Base-by-base conservation (phyloP, 306 rosid genomes). In the Quercus gilva region DNA sequence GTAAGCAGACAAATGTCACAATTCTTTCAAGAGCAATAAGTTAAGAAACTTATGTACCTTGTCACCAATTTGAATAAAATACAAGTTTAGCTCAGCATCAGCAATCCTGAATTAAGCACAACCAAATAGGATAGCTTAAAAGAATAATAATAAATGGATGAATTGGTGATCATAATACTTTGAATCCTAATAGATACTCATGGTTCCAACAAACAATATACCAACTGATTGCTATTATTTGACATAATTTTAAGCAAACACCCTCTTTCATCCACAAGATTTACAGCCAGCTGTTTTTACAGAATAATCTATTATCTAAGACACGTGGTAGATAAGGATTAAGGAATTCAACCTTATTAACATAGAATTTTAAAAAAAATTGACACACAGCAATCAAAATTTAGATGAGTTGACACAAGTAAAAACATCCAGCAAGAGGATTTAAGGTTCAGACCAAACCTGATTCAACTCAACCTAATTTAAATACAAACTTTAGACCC, bases 41-140 rank as follows among this genome's bases (percentile, higher is more conserved):
- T 59, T 57, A 77, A 53, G 67, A 77, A 45, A 75, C n/a, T 33
- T 25, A 77, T 35, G 53, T 83, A 95, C 99, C 98, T 91, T 91
- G 84, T 93, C 97, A 59, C 96, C 96, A 87, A 93, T 88, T 33
- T 93, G 92, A 80, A 95, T 93, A 84, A 90, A 93, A 80, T 86
- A 90, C 85, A 95, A 85, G 88, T 96, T 96, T 73, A 93, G 98
- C 82, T 96, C 99, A 1, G 99, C 98, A 71, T 96, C 99, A 75
- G 98, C 97, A 83, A 96, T 93, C 90, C 98, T 96, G 33, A 60
- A 83, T 69, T 83, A 64, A 77, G 77, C 37, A 14, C 78, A 86
- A 56, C 77, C 69, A 78, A 67, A 79, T 55, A 52, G 15, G 78
- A 63, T 43, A 51, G 49, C 33, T 67, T 73, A 59, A 77, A 76